Base-by-base conservation (phyloP, 2,329 filamentous ascomycete genomes). In the Colletotrichum tropicicola region DNA sequence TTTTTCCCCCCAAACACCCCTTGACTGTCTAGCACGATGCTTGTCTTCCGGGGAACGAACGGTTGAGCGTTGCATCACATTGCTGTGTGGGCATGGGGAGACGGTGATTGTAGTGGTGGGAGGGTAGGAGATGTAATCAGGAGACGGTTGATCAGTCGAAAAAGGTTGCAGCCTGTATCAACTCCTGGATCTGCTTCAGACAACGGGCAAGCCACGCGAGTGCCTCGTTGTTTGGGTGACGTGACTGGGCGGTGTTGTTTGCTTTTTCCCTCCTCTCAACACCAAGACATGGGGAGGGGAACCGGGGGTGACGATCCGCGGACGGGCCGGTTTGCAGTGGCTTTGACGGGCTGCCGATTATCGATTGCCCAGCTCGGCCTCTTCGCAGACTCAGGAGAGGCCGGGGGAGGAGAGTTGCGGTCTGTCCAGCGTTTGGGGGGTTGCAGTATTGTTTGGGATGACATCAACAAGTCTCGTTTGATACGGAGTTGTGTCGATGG, bases 241-340 rank as follows among this genome's bases (percentile, higher is more conserved):
- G 52, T 21, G 19, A n/a, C 8, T 27, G 17, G 37, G 43, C 41
- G 19, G 7, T 35, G 4, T 17, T 56, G 17, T 47, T 56, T 56
- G 43, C 53, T 56, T 56, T 55, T 56, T 23, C 10, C 17, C 39
- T 10, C 39, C 39, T 21, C 19, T 21, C 7, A 21, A 21, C n/a
- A 19, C 57, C 49, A 49, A 43, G 39, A 41, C 21, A 44, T 45
- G 39, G 52, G 52, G 52, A 19, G 39, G 52, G 52, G 59, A n/a
- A 48, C 32, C 39, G 19, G 51, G 49, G 47, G 19, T 1, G 3
- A 28, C 23, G 45, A 52, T 63, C 59, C 54, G 37, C 37, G 45
- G 54, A 32, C 23, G 45, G 53, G 41, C 53, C 53, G 39, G 39
- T 17, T 43, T 43, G 39, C n/a, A 35, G 19, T 23, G 39, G 6